Conservation (phyloP, 306 rosid species). For the Quercus berberidifolia region DNA sequence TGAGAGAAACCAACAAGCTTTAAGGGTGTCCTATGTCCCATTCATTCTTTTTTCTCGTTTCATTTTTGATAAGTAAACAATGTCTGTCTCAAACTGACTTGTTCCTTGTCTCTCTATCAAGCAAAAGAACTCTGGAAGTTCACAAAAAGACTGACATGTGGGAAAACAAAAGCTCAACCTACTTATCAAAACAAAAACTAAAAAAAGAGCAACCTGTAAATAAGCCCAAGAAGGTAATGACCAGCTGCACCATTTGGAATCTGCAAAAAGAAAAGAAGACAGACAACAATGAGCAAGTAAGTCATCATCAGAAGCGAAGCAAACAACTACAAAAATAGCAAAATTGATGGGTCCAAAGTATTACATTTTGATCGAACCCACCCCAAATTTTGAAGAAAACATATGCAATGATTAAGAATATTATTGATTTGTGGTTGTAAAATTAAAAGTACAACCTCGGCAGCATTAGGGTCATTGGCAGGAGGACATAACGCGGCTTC, state of each 20-base stretch:
- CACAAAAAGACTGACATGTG: background rate
- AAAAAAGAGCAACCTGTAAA: conserved; percentile 68
- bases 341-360: no score
- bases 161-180: background rate
- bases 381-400: background rate
- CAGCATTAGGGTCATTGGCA: conserved; percentile 61
- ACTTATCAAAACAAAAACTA: background rate
- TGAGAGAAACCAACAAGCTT: background rate
- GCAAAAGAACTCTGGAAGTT: background rate
- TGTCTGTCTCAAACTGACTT: background rate
- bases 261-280: conserved; percentile 42
- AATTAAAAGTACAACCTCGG: conserved; percentile 47
- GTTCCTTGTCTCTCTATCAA: background rate
- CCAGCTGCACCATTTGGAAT: conserved; percentile 99
- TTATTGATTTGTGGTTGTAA: background rate
- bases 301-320: background rate
- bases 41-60: background rate
- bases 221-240: conserved; percentile 87
- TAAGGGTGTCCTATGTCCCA: background rate
- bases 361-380: background rate
- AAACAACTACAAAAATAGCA: background rate
- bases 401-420: background rate
- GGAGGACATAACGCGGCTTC: conserved; percentile 93
- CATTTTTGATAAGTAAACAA: background rate
- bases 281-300: conserved; percentile 19